Evolutionary conservation across 306 rosid genomes (phyloP).

Genomic region (Trichosanthes cucumerina): DNA sequence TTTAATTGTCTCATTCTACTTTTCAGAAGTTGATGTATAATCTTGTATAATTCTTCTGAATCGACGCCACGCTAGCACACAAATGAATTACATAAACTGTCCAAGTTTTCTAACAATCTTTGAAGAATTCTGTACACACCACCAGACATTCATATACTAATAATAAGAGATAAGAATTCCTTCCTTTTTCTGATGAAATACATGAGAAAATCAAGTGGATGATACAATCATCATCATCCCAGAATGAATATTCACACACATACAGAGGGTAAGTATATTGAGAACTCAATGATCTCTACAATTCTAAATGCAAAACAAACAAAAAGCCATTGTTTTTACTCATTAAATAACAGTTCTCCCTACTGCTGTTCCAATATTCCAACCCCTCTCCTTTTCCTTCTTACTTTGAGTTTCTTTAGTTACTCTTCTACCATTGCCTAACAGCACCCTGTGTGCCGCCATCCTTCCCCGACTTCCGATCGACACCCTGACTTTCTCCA

Average conservation of each 20-base stretch:
- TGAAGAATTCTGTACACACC: background rate
- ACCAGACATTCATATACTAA: background rate
- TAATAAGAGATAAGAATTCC: background rate
- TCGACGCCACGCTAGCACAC: no score
- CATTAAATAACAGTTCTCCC: slow-evolving; percentile 25
- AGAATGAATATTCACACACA: slow-evolving; percentile 6
- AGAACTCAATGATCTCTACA: slow-evolving; percentile 3
- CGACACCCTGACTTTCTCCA: slow-evolving; percentile 80
- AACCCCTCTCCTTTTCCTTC: slow-evolving; percentile 90
- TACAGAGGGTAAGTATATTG: background rate
- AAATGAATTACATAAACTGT: no score
- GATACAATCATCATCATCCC: background rate
- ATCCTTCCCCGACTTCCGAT: slow-evolving; percentile 74
- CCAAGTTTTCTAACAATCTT: background rate
- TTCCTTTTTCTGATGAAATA: background rate
- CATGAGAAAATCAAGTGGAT: background rate
- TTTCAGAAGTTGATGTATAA: no score
- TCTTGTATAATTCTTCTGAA: no score
- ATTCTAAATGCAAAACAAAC: background rate
- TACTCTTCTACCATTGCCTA: slow-evolving; percentile 46
- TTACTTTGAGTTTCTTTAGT: slow-evolving; percentile 51
- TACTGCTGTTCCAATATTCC: slow-evolving; percentile 45
- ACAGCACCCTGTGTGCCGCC: slow-evolving; percentile 41
- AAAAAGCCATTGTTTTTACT: background rate
- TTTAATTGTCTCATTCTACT: no score